Evolutionary conservation across 805 yeast species (phyloP).

Genomic region (Lipomyces chichibuensis): DNA sequence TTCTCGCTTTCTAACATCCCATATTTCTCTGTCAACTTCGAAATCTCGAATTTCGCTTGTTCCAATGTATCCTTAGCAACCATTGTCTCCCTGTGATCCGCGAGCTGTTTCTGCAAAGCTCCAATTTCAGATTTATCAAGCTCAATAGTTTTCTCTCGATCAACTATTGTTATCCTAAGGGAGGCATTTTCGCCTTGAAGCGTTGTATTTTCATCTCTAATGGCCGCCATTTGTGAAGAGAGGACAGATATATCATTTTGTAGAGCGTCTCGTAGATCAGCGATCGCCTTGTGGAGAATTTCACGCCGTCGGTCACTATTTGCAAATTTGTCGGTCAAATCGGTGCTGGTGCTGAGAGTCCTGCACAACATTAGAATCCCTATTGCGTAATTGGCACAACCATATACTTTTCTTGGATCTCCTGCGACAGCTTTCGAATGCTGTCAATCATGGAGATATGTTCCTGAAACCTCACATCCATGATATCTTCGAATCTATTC

Average conservation of each 20-base stretch:
- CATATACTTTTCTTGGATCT: constrained; percentile 14
- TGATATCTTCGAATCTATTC: constrained; percentile 7
- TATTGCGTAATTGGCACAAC: neutral
- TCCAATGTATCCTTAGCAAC: neutral
- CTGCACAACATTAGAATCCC: neutral
- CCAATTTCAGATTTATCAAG: constrained; percentile 3
- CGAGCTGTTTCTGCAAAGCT: neutral
- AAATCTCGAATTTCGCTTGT: neutral
- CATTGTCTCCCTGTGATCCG: constrained; percentile 5
- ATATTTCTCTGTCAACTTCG: neutral
- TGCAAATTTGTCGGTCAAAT: neutral
- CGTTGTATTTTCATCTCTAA: constrained; percentile 6
- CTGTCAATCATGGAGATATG: constrained; percentile 1
- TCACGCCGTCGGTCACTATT: neutral
- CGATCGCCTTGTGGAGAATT: neutral
- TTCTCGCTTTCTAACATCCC: neutral
- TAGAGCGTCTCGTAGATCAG: constrained; percentile 7
- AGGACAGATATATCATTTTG: constrained; percentile 3
- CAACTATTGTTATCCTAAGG: neutral
- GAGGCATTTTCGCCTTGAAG: constrained; percentile 1
- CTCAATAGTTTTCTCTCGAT: neutral
- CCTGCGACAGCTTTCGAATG: neutral
- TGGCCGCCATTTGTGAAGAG: constrained; percentile 1
- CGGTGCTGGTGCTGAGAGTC: neutral
- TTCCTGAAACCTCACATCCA: constrained; percentile 10